Evolutionary conservation across 2,329 filamentous ascomycete genomes (phyloP), one percentile per base, ranked within the genome.

Genomic region (Diaporthe destruens): DNA sequence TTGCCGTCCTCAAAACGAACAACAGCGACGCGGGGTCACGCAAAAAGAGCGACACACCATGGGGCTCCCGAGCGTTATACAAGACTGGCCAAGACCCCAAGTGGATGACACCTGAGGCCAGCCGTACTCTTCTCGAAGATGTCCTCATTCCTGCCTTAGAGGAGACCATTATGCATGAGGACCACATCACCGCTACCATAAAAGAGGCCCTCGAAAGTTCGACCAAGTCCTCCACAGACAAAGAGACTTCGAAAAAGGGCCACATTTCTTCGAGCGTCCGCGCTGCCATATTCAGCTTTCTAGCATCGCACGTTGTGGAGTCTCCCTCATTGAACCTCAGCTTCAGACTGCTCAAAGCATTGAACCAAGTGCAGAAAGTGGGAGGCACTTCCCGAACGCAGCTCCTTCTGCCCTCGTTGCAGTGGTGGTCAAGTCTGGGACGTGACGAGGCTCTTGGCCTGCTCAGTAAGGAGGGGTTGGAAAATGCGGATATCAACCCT

Each of bases 131-230:
- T 25, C 79, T 96, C 0, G 87, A 89, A 25, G 85, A 89, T 25
- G 86, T 93, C 49, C 82, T 98, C n/a, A 81, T 94, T 25, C 94
- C 94, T 0, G 89, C 88, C 2, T 83, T 98, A 12, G 95, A 98
- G 81, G 96, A 98, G 81, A 97, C 92, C 78, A 87, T 96, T 4
- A 89, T 98, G 76, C 95, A 98, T 79, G 84, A 90, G 5, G 89
- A 88, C 36, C 91, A 96, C 74, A 86, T 98, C 56, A 84, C 87
- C 34, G 88, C 89, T 25, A 87, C 91, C 2, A 80, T 98, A 6
- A 86, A 89, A 73, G 86, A 85, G 42, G 82, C 87, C 0, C 80
- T 96, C 14, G 90, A 91, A 76, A 88, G 89, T 69, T 79, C 79
- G 77, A 87, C 72, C 49, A 74, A 75, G 51, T 75, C 76, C 63